phyloP scores from a whole-genome alignment of 805 yeast genomes.

The Hanseniaspora valbyensis region DNA sequence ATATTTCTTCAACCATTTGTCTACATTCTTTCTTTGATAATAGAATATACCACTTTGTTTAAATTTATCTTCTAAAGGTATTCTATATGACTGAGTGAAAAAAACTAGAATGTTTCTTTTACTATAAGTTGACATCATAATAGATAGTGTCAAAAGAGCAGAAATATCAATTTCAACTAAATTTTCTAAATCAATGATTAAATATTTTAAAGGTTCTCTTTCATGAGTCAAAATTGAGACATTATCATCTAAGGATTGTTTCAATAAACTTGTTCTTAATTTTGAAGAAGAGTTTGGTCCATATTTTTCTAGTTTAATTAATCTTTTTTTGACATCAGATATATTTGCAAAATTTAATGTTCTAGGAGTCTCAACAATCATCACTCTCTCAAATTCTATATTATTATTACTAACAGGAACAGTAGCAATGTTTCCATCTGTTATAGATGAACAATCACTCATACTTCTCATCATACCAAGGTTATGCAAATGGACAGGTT shows the following conservation, averaged over 20 bases:
- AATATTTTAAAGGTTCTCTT: slow-evolving; percentile 11
- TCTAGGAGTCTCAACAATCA: slow-evolving; percentile 16
- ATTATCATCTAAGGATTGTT: slow-evolving; percentile 2
- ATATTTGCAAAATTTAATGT: slow-evolving; percentile 15
- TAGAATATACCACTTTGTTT: slow-evolving; percentile 13
- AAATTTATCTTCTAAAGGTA: slow-evolving; percentile 8
- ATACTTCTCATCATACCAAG: slow-evolving; percentile 1
- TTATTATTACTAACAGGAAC: not conserved
- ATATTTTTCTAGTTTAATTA: slow-evolving; percentile 16
- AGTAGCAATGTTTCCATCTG: not conserved
- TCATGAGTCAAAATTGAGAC: not conserved
- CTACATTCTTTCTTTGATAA: slow-evolving; percentile 5
- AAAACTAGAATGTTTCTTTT: slow-evolving; percentile 15
- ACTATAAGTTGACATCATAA: slow-evolving; percentile 9
- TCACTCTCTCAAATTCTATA: slow-evolving; percentile 15
- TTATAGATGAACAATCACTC: slow-evolving; percentile 5
- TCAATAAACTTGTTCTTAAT: not conserved
- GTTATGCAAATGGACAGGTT: slow-evolving; percentile 6
- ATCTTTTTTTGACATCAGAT: slow-evolving; percentile 12
- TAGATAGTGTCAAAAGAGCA: slow-evolving; percentile 7
- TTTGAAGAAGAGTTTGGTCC: slow-evolving; percentile 16
- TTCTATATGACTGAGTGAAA: slow-evolving; percentile 12
- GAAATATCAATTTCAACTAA: slow-evolving; percentile 14
- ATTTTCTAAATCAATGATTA: slow-evolving; percentile 15
- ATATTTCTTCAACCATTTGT: slow-evolving; percentile 3